Evolutionary conservation across 75 land plant species (phyloP).

Genomic region (Pinus albicaulis): DNA sequence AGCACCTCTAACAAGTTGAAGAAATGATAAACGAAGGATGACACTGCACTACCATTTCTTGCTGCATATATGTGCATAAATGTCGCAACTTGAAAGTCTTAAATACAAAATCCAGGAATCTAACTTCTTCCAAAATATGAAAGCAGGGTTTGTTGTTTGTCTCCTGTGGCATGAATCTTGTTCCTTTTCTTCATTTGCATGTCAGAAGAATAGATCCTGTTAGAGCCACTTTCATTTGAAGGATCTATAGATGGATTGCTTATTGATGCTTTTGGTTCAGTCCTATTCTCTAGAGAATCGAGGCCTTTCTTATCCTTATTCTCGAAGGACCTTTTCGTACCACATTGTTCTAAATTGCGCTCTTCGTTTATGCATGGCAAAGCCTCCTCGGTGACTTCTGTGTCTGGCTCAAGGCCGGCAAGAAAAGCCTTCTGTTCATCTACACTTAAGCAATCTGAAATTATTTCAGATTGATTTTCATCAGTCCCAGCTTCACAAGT

Average conservation of each 20-base stretch:
- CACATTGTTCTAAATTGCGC: slow-evolving; percentile 1
- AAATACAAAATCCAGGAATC: too few species aligned
- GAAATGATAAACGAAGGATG: too few species aligned
- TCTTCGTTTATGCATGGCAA: background rate
- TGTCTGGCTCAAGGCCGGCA: slow-evolving; percentile 6
- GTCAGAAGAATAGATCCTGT: background rate
- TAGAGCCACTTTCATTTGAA: background rate
- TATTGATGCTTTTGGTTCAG: background rate
- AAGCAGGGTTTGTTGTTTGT: slow-evolving; percentile 5
- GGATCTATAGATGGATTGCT: background rate
- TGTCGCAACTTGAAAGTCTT: too few species aligned
- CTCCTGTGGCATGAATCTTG: background rate
- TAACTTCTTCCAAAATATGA: background rate
- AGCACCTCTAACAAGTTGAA: too few species aligned
- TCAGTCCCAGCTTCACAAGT: background rate
- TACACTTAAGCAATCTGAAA: background rate
- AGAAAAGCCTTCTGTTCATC: background rate
- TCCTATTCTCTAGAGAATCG: background rate
- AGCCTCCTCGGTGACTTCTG: background rate
- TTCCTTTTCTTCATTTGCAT: background rate
- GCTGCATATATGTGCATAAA: too few species aligned
- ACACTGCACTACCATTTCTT: too few species aligned
- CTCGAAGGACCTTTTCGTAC: background rate
- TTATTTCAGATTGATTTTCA: background rate
- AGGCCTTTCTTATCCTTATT: background rate